A percentile compares a stretch with the other conserved stretches of the same genome.
These are phyloP conservation scores for Ambispora gerdemannii DNA, from an alignment of 192 early-diverging fungal genomes.

Conservation along the genomic window DNA sequence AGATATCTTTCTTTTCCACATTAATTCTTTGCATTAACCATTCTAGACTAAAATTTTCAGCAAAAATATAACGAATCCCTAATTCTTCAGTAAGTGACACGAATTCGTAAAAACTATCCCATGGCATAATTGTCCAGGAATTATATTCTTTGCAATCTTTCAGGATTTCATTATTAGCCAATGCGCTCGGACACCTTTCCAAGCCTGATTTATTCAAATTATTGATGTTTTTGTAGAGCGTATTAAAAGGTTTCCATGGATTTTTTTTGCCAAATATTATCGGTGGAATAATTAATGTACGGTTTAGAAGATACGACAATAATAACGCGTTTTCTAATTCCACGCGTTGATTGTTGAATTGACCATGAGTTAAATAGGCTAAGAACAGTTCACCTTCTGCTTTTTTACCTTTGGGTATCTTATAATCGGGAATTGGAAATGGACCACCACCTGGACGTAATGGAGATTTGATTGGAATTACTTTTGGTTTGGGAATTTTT, in stretches of 20 bases:
- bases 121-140: conserved; percentile 52
- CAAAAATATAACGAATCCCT: neutral
- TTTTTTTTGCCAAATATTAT: conserved; percentile 51
- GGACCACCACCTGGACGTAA: neutral
- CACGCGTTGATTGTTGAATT: conserved; percentile 56
- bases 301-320: conserved; percentile 49
- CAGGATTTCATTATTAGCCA: conserved; percentile 36
- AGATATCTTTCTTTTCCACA: conserved; percentile 25
- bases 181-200: conserved; percentile 44
- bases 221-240: conserved; percentile 47
- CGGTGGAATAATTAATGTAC: conserved; percentile 48
- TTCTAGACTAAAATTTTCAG: neutral
- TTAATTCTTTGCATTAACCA: neutral
- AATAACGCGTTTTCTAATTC: conserved; percentile 53
- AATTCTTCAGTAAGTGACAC: neutral
- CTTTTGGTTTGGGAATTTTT: neutral
- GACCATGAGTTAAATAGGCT: conserved; percentile 52
- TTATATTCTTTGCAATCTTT: conserved; percentile 53
- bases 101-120: conserved; percentile 54
- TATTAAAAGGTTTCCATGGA: conserved; percentile 47
- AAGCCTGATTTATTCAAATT: conserved; percentile 53
- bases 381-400: conserved; percentile 41
- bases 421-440: neutral
- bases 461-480: neutral
- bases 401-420: neutral